A percentile compares a stretch with the other conserved stretches of the same genome.
phyloP scores from a whole-genome alignment of 2,329 filamentous ascomycete genomes.

The Aureobasidium sp. region DNA sequence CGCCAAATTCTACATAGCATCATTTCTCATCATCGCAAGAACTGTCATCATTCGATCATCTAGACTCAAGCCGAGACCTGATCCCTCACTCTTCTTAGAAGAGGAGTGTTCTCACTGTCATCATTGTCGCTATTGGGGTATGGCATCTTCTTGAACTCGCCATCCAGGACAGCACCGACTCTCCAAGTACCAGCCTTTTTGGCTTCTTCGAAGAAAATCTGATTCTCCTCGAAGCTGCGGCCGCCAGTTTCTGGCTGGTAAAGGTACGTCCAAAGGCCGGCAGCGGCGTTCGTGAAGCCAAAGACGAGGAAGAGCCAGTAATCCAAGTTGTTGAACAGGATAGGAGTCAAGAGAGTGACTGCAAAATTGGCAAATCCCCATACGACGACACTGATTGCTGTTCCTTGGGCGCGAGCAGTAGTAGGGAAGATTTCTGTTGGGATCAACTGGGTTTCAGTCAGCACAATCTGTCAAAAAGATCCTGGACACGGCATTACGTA shows the following conservation, averaged over 20 bases:
- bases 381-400: slow-evolving; percentile 48
- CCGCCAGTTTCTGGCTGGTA: slow-evolving; percentile 51
- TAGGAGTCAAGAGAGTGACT: slow-evolving; percentile 51
- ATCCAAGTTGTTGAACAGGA: slow-evolving; percentile 54
- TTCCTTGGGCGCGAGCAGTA: slow-evolving; percentile 48
- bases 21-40: background rate
- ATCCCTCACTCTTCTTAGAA: slow-evolving; percentile 39
- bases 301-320: slow-evolving; percentile 55
- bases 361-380: slow-evolving; percentile 55
- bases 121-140: slow-evolving; percentile 33
- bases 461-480: background rate
- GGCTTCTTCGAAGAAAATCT: slow-evolving; percentile 51
- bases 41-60: background rate
- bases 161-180: slow-evolving; percentile 47
- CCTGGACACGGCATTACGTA: background rate
- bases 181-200: slow-evolving; percentile 46
- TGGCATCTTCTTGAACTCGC: slow-evolving; percentile 43
- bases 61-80: slow-evolving; percentile 25
- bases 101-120: slow-evolving; percentile 41
- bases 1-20: background rate
- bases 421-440: slow-evolving; percentile 54
- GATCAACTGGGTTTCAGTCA: slow-evolving; percentile 34
- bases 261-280: slow-evolving; percentile 49
- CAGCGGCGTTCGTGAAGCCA: slow-evolving; percentile 47
- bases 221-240: slow-evolving; percentile 54